Conservation (phyloP, 2,329 filamentous ascomycete species). For the Cryphonectria japonica region DNA sequence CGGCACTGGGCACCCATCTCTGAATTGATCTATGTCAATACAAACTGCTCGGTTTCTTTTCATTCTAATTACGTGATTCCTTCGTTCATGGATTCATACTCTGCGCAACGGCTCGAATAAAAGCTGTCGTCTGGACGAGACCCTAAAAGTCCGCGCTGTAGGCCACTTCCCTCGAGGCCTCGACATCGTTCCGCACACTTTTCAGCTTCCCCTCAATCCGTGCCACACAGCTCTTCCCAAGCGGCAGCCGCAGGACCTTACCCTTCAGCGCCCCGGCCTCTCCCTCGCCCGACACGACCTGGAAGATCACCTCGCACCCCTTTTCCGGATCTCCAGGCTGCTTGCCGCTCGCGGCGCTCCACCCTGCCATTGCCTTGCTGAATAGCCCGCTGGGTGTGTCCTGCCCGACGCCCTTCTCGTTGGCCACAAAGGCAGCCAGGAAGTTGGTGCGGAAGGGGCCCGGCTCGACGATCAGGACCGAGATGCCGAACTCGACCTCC, state of each 20-base stretch:
- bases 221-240: constrained; percentile 40
- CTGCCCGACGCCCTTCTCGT: constrained; percentile 3
- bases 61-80: no score
- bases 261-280: constrained; percentile 39
- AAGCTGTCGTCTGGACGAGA: background rate
- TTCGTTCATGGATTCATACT: no score
- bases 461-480: constrained; percentile 46
- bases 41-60: no score
- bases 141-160: background rate
- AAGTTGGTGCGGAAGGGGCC: constrained; percentile 41
- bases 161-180: constrained; percentile 4
- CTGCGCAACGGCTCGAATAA: no score
- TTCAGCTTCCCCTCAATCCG: constrained; percentile 4
- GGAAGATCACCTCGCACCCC: constrained; percentile 42
- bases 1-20: no score
- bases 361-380: background rate
- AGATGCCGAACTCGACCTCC: constrained; percentile 37
- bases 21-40: no score
- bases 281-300: constrained; percentile 40
- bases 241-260: constrained; percentile 40
- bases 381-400: constrained; percentile 1
- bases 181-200: constrained; percentile 3
- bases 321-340: constrained; percentile 42
- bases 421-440: background rate
- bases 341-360: constrained; percentile 21